Percentiles rank a stretch among this genome's conserved stretches.
Conservation (phyloP, 192 early-diverging fungal species). For the Coemansia sp. region DNA sequence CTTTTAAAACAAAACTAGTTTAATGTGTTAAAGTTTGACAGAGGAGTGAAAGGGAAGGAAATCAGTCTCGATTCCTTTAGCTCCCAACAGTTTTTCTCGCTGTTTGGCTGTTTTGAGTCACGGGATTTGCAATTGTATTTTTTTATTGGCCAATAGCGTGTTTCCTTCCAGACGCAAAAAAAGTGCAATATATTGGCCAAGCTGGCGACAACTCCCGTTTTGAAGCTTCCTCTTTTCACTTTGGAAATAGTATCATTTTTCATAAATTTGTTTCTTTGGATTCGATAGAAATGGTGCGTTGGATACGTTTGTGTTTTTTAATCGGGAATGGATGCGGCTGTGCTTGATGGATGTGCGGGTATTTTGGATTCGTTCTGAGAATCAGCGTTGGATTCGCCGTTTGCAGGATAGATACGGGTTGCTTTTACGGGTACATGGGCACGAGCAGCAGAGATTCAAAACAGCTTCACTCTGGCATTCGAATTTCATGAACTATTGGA, state of each 20-base stretch:
- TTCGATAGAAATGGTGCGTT: slow-evolving; percentile 55
- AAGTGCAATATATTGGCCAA: background rate
- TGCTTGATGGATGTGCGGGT: background rate
- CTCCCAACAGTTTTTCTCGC: slow-evolving; percentile 3
- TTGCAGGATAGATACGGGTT: background rate
- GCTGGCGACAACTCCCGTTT: background rate
- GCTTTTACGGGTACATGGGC: too few relatives aligned
- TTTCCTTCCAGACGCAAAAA: background rate
- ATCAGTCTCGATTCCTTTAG: background rate
- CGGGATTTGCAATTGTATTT: background rate
- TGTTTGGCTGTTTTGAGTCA: background rate
- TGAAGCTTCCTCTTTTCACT: slow-evolving; percentile 6
- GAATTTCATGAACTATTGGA: too few relatives aligned
- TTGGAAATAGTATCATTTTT: slow-evolving; percentile 3
- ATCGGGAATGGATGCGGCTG: slow-evolving; percentile 16
- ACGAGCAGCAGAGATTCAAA: too few relatives aligned
- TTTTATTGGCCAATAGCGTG: background rate
- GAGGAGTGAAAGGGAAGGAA: slow-evolving; percentile 26
- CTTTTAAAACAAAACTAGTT: background rate
- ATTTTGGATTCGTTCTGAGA: background rate
- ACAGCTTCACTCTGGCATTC: too few relatives aligned
- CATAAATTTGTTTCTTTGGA: slow-evolving; percentile 20
- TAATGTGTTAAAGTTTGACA: background rate
- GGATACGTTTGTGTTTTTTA: slow-evolving; percentile 13
- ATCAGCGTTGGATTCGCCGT: background rate